Evolutionary conservation across 306 rosid genomes (phyloP).

Genomic region (Oemleria cerasiformis): DNA sequence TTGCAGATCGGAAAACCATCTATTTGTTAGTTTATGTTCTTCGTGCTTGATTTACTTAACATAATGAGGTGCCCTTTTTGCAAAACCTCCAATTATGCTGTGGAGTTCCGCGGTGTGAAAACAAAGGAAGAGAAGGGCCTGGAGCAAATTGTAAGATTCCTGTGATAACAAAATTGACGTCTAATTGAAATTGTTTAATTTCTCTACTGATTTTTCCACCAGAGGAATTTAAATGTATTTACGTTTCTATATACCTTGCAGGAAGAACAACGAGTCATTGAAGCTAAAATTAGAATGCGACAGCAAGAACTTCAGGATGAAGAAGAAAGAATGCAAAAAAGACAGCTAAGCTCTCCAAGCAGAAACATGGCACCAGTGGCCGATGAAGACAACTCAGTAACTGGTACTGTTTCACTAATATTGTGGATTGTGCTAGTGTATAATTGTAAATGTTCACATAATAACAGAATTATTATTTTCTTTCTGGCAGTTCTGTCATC

Average conservation of each 20-base stretch:
- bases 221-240: conserved; percentile 4
- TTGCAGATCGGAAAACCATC: background rate
- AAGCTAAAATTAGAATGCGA: conserved; percentile 95
- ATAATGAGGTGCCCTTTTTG: conserved; percentile 85
- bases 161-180: conserved; percentile 13
- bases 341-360: conserved; percentile 50
- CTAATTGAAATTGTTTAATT: conserved; percentile 13
- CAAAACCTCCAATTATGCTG: conserved; percentile 89
- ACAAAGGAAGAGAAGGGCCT: conserved; percentile 90
- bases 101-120: conserved; percentile 92
- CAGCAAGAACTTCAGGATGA: conserved; percentile 87
- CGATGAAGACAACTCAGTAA: conserved; percentile 54
- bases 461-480: background rate
- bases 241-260: conserved; percentile 31
- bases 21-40: background rate
- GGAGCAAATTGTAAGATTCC: conserved; percentile 75
- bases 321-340: conserved; percentile 82
- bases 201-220: conserved; percentile 15
- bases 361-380: conserved; percentile 43
- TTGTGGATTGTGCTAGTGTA: conserved; percentile 15
- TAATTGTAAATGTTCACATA: conserved; percentile 8
- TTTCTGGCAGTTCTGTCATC: conserved; percentile 50
- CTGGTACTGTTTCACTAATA: conserved; percentile 44
- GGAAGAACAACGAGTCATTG: conserved; percentile 99
- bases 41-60: conserved; percentile 53